Evolutionary conservation across 805 yeast species (phyloP), one percentile per base, ranked within the genome.

Genomic region (Candida oleophila): DNA sequence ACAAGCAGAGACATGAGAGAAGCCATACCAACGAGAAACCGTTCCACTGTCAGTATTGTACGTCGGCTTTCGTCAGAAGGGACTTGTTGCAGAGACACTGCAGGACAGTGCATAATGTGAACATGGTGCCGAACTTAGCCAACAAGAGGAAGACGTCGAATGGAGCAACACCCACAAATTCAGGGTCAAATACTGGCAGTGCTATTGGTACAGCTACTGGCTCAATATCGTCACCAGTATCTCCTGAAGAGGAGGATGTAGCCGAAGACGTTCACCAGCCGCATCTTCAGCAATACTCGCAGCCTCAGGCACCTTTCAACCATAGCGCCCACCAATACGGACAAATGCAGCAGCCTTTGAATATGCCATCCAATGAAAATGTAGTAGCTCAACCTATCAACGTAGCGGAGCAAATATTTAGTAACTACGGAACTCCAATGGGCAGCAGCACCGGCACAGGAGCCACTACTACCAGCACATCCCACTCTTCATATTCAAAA

Each of bases 21-120:
- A 82, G 89, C 1, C 94, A 87, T 59, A 85, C 90, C 12, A 85
- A 85, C 56, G 89, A 83, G 56, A 81, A 89, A 51, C 95, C 95
- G 0, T 87, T 85, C 66, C 81, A 81, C 48, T 87, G 96, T 56
- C 70, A 77, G 32, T 74, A 81, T 43, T 87, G 95, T 60, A 74
- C 82, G 8, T 78, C 85, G 42, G 79, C 85, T 2, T 87, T 87
- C 68, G 96, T 87, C 1, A 69, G 96, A 49, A 69, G 94, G 54
- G 96, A 87, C 59, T 67, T 87, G 40, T 69, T 88, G 15, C 88
- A 87, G 55, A 69, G 96, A 34, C 96, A 87, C 62, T 78, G 85
- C 49, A 68, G 92, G 39, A 88, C 95, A 0, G 94, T 87, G 12
- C 96, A 87, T 62, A 74, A 66, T 45, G 61, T 64, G 47, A 50